Evolutionary conservation across 306 rosid species (phyloP), one percentile per base, ranked within the genome.

Genomic region (Dryas octopetala): DNA sequence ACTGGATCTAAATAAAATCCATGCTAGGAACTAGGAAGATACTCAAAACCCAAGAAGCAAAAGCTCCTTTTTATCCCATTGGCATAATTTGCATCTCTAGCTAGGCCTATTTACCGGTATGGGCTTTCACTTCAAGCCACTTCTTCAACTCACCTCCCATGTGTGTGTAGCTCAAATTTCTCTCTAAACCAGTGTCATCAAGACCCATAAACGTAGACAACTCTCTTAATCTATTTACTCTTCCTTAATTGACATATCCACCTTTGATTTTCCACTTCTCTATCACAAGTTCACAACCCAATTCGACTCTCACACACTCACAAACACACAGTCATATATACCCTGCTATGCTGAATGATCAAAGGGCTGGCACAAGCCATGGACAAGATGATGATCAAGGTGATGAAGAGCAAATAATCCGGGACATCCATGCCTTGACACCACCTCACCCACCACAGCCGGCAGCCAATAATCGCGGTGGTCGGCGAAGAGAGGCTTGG

Each of bases 361-460:
- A 71, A 9, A 38, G 73, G 4, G 59, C 74, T 40, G 70, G 84
- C 51, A 73, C 79, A 2, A 76, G 72, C 78, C 85, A 83, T 47
- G 80, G 47, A 54, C 47, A 68, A 63, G 66, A 81, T 28, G 71
- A 80, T 9, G 74, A 52, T 5, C 81, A 68, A 4, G 86, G 61
- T 16, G 91, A 85, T 0, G 87, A 85, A 7, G 75, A 84, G 9
- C 71, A 81, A 11, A 73, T 82, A 11, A 81, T 96, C 51, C 79
- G 99, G 75, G 99, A 92, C 71, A 96, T 96, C 82, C 96, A 96
- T 68, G 93, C 98, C 55, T 70, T 96, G 19, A 85, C 93, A 16
- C 89, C 98, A 17, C 91, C 96, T 5, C 87, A 53, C 3, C 85
- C 75, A 8, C 83, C 76, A 0, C 67, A 77, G 0, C 69, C 83